Evolutionary conservation across 192 early-diverging fungal genomes (phyloP).

Genomic region (Coemansia sp.): DNA sequence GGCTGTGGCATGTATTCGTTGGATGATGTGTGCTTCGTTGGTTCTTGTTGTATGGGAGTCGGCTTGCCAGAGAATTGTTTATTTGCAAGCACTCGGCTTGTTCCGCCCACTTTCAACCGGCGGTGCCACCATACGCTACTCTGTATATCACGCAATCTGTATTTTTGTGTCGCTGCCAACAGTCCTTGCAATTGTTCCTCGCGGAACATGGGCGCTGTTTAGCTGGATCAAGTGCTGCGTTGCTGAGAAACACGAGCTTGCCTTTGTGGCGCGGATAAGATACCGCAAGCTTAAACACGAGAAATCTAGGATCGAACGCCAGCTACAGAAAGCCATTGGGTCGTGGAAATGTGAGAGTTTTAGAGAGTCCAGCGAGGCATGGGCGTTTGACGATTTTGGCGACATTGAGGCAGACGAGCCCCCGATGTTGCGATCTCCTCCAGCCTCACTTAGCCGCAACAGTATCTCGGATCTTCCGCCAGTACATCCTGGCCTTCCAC

Average conservation of each 20-base stretch:
- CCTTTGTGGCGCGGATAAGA: conserved; percentile 19
- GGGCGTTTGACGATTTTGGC: conserved; percentile 9
- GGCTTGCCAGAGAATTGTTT: conserved; percentile 16
- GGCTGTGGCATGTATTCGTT: conserved; percentile 19
- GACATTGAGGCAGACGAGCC: background rate
- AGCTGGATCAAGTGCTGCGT: conserved; percentile 42
- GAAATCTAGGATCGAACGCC: conserved; percentile 28
- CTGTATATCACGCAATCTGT: conserved; percentile 31
- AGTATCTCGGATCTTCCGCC: conserved; percentile 27
- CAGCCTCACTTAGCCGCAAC: background rate
- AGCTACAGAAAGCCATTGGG: conserved; percentile 36
- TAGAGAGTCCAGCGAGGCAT: conserved; percentile 14
- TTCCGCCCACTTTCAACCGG: conserved; percentile 22
- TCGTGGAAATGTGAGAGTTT: conserved; percentile 48
- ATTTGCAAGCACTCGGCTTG: conserved; percentile 26
- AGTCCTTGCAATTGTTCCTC: conserved; percentile 38
- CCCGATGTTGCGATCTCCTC: conserved; percentile 1
- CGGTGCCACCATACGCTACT: conserved; percentile 41
- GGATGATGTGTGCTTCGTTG: conserved; percentile 11
- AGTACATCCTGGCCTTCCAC: conserved; percentile 27
- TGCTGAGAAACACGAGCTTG: conserved; percentile 31
- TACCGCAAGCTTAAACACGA: conserved; percentile 22
- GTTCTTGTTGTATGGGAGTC: conserved; percentile 24
- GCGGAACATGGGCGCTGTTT: conserved; percentile 51
- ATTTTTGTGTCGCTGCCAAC: conserved; percentile 38